A percentile compares a stretch with the other conserved stretches of the same genome.
These are phyloP conservation scores for Cordyceps pruinosa DNA, from an alignment of 2,329 filamentous ascomycete genomes.

Conservation along the genomic window DNA sequence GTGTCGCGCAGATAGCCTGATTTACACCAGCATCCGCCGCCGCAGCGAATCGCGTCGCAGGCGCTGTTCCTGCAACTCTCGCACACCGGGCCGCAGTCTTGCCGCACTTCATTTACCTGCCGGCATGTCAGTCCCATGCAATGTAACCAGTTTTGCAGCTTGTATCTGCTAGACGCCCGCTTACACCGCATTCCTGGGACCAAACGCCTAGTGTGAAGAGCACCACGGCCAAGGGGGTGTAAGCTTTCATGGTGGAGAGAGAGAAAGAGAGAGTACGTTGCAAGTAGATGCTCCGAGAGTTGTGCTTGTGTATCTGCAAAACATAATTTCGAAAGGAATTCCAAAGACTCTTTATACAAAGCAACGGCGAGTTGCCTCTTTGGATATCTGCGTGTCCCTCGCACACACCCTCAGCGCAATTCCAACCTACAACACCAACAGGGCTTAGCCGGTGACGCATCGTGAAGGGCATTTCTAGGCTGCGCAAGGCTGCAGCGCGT, in stretches of 20 bases:
- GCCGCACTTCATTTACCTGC: background rate
- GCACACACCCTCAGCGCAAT: background rate
- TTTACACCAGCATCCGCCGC: background rate
- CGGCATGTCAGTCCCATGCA: background rate
- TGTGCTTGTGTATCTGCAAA: background rate
- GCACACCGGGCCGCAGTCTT: slow-evolving; percentile 2
- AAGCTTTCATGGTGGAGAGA: background rate
- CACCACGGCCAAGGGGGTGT: background rate
- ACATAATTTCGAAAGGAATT: background rate
- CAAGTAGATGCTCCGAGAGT: background rate
- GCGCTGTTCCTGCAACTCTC: background rate
- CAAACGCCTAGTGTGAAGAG: background rate
- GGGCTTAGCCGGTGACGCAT: background rate
- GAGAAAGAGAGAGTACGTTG: background rate
- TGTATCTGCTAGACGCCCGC: background rate
- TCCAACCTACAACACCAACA: background rate
- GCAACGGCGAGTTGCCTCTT: background rate
- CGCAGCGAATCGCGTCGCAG: background rate
- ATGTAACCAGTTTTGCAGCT: background rate
- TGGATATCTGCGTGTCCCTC: background rate
- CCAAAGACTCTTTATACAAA: background rate
- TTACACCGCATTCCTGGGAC: background rate
- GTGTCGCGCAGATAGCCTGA: background rate
- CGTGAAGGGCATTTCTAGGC: background rate
- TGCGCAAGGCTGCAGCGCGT: background rate